phyloP scores from a whole-genome alignment of 306 rosid species.

The Malus sieversii region DNA sequence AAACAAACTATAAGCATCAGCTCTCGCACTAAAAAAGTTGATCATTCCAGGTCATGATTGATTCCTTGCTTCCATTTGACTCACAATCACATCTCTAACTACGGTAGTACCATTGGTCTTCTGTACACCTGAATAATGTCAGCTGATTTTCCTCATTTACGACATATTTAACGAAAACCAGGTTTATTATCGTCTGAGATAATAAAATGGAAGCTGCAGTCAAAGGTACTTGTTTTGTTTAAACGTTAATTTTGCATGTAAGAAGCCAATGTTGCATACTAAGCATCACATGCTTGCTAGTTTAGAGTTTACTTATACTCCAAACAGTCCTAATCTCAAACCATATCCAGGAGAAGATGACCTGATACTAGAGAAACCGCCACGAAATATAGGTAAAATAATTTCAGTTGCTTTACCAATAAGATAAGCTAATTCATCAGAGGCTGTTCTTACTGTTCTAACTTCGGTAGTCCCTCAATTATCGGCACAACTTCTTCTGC shows the following conservation, averaged over 20 bases:
- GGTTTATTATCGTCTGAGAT: neutral
- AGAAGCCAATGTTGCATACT: neutral
- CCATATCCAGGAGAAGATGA: neutral
- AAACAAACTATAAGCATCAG: neutral
- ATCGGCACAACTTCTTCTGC: constrained; percentile 86
- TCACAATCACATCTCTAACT: neutral
- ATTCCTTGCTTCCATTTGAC: neutral
- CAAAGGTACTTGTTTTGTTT: neutral
- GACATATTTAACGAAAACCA: neutral
- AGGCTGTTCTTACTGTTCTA: constrained; percentile 63
- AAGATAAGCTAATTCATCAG: neutral
- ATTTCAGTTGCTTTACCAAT: neutral
- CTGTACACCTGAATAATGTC: neutral
- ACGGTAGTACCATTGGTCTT: neutral
- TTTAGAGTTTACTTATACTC: neutral
- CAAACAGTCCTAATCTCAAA: neutral
- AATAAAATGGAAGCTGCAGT: neutral
- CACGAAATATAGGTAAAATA: neutral
- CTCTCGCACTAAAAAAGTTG: neutral
- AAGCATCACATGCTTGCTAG: neutral
- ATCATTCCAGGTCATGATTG: neutral
- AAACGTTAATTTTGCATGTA: too few species aligned
- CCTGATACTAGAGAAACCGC: neutral
- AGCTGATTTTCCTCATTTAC: neutral
- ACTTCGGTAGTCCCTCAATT: constrained; percentile 74